A percentile compares a stretch with the other conserved stretches of the same genome.
Conservation (phyloP, 768 basidiomycete species). For the Lentinula guzmanii region DNA sequence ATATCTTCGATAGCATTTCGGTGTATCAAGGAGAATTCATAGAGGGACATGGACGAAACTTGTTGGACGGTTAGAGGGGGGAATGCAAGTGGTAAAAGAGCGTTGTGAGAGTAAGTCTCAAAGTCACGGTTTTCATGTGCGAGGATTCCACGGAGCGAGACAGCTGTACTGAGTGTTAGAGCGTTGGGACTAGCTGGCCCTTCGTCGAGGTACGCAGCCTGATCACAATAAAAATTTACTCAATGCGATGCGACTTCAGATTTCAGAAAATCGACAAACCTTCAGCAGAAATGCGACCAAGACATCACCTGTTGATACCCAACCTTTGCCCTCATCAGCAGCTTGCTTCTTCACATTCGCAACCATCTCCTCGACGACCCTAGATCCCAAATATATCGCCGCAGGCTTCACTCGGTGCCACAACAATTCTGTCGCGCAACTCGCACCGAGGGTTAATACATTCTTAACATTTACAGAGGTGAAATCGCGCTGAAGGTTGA, state of each 20-base stretch:
- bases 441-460: not conserved
- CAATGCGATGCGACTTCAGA: not conserved
- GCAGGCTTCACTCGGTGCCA: conserved; percentile 4
- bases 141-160: not conserved
- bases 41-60: conserved; percentile 1
- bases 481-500: conserved; percentile 2
- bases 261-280: not conserved
- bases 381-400: not conserved
- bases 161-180: not conserved
- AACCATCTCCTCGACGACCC: not conserved
- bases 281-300: conserved; percentile 1
- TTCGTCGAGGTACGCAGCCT: conserved; percentile 5
- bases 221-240: not conserved
- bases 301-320: conserved; percentile 5
- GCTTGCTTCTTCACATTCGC: not conserved
- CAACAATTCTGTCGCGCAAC: not conserved
- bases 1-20: not conserved
- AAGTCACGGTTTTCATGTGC: not conserved
- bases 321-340: conserved; percentile 1
- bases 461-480: conserved; percentile 3
- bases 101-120: conserved; percentile 1
- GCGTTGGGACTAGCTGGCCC: conserved; percentile 1
- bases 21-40: conserved; percentile 2
- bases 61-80: conserved; percentile 1
- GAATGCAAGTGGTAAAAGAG: conserved; percentile 4